Base-by-base conservation (phyloP, 768 basidiomycete species). In the Leccinum ochraceum region DNA sequence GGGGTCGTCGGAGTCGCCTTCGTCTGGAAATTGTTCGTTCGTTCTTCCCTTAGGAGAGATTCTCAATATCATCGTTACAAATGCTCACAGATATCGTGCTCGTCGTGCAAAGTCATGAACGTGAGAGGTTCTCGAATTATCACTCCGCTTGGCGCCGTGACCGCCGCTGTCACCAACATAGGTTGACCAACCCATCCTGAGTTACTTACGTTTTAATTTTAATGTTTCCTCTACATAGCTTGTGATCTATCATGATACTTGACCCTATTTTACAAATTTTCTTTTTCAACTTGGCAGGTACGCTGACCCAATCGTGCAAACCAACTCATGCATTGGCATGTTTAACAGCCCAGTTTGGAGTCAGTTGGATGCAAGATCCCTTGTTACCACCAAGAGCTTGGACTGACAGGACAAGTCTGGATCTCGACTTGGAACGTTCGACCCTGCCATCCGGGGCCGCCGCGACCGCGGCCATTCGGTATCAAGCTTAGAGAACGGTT, bases 41-140 rank as follows among this genome's bases (percentile, higher is more conserved):
- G 63, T 60, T 81, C 83, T 81, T 84, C 63, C 88, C 87, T 46
- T 11, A 20, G 20, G 4, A 46, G 10, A 46, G 67, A 87, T 85
- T 0, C 83, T 87, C 84, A 44, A 85, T 24, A 24, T 24, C 74
- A 20, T 50, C 5, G 3, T 17, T 42, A 39, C 32, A 34, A 32
- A 32, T 44, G 59, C 69, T 69, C 54, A 69, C 69, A 67, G 24
- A 36, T 42, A 30, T 69, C 58, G 28, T 69, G 44, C 7, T 58
- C 56, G 51, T 66, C 59, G 10, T 59, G 56, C 61, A 63, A 69
- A 14, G n/a, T 59, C 50, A 50, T 59, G 49, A 34, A 52, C 17
- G 58, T 37, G 48, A 59, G 57, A 58, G 30, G 30, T 32, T 32
- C 30, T 32, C 30, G 30, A 32, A 32, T 32, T 32, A 32, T 32